Base-by-base conservation (phyloP, 2,329 filamentous ascomycete species). In the Chalara sp. region DNA sequence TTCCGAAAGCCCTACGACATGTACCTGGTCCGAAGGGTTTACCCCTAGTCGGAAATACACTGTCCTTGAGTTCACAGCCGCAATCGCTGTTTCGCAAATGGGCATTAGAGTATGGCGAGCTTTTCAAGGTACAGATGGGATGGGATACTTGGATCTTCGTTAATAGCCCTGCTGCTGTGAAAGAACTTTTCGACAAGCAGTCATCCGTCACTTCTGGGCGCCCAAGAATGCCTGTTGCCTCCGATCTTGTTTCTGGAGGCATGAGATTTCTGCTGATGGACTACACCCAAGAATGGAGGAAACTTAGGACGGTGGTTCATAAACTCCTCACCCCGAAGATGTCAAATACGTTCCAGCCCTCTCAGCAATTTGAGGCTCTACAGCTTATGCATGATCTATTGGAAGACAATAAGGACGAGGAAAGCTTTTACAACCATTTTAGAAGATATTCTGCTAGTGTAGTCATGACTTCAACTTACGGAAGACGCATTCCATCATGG, bases 111-210 rank as follows among this genome's bases (percentile, higher is more conserved):
- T 73, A 72, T 56, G 73, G 73, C 35, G 71, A 75, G n/a, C 49
- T 75, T 5, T 74, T 68, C 61, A 67, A 68, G 50, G 58, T 75
- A 13, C 64, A 66, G 2, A 57, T 74, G 5, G 73, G 73, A 5
- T 72, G 69, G 67, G 65, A 73, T 44, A 66, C 72, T 52, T 75
- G 71, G 70, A 67, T 72, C 13, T 62, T 73, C 51, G 56, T 76
- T 31, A 73, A 71, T 57, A 70, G 60, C 11, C 71, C 72, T 1
- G 63, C 66, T 29, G 72, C 71, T 0, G 65, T 74, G 6, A 68
- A 67, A 35, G 72, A 75, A 12, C 67, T 76, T 12, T 54, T 76
- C 31, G 70, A 74, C 49, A 70, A 69, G 51, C 62, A 63, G 53
- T 65, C 66, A 6, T 58, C 61, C 1, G 51, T 60, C 28, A 68